Conservation (phyloP, 2,329 filamentous ascomycete species). For the Didymella exigua region DNA sequence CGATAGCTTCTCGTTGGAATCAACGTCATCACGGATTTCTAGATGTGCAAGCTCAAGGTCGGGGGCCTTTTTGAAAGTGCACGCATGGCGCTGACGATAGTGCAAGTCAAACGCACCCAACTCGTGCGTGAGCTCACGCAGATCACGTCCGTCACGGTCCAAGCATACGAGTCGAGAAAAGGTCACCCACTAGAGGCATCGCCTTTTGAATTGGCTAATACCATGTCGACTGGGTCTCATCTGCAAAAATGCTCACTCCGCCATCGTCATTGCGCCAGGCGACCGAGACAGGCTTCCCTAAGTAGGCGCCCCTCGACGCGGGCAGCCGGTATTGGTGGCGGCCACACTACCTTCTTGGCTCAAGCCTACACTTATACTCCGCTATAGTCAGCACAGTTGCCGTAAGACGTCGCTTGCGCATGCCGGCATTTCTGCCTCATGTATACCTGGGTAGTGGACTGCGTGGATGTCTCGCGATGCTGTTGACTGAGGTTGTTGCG, state of each 20-base stretch:
- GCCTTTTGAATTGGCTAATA: not conserved
- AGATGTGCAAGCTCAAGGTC: not conserved
- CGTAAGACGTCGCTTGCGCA: not conserved
- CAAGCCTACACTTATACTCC: not conserved
- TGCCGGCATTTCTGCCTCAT: not conserved
- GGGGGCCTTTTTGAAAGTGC: not conserved
- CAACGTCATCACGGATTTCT: too few relatives aligned
- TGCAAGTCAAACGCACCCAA: not conserved
- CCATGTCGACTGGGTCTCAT: constrained; percentile 3
- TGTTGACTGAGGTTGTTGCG: too few relatives aligned
- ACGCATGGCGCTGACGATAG: not conserved
- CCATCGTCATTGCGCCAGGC: constrained; percentile 13
- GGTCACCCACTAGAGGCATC: too few relatives aligned
- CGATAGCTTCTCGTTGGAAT: not conserved
- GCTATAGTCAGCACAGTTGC: not conserved
- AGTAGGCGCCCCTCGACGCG: constrained; percentile 1
- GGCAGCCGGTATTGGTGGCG: constrained; percentile 1
- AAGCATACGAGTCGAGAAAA: not conserved
- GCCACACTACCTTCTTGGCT: not conserved
- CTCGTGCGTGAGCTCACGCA: not conserved
- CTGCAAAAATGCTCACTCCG: constrained; percentile 11
- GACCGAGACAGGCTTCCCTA: constrained; percentile 9
- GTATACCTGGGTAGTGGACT: not conserved
- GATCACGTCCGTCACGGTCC: not conserved
- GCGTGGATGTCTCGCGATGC: not conserved